Evolutionary conservation across 352 stramenopile species (phyloP).

Genomic region (Phytopythium delawarense): DNA sequence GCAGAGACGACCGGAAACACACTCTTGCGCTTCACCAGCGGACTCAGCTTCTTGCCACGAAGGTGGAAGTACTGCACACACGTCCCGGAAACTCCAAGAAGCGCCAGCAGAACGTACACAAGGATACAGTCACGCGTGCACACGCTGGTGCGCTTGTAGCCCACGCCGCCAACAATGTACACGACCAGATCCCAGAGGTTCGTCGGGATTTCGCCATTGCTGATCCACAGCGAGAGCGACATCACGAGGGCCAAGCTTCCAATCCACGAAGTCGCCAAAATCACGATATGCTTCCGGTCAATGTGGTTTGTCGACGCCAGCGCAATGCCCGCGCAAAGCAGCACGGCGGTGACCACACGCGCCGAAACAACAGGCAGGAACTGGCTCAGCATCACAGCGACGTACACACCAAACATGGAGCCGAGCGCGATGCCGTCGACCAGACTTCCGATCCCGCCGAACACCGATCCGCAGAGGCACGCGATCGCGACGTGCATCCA

Average conservation of each 20-base stretch:
- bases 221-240: conserved; percentile 73
- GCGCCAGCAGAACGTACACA: conserved; percentile 52
- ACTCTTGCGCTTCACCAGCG: conserved; percentile 20
- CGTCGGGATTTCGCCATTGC: conserved; percentile 44
- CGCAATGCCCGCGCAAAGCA: conserved; percentile 38
- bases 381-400: conserved; percentile 51
- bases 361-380: conserved; percentile 63
- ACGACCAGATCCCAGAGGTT: conserved; percentile 70
- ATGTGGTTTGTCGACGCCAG: conserved; percentile 34
- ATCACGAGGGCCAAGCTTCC: conserved; percentile 61
- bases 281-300: conserved; percentile 54
- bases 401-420: conserved; percentile 63
- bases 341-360: conserved; percentile 44
- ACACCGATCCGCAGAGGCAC: conserved; percentile 63
- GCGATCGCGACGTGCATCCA: conserved; percentile 72
- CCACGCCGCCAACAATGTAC: conserved; percentile 56
- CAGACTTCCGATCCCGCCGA: conserved; percentile 64
- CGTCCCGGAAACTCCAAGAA: conserved; percentile 33
- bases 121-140: conserved; percentile 55
- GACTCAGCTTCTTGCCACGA: conserved; percentile 24
- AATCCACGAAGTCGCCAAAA: conserved; percentile 62
- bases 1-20: conserved; percentile 59
- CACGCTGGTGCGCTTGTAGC: conserved; percentile 36
- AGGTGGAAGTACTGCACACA: conserved; percentile 46
- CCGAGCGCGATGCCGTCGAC: conserved; percentile 53